A percentile compares a stretch with the other conserved stretches of the same genome.
These are phyloP conservation scores for Globisporangium paroecandrum DNA, from an alignment of 352 stramenopile species.

Conservation along the genomic window DNA sequence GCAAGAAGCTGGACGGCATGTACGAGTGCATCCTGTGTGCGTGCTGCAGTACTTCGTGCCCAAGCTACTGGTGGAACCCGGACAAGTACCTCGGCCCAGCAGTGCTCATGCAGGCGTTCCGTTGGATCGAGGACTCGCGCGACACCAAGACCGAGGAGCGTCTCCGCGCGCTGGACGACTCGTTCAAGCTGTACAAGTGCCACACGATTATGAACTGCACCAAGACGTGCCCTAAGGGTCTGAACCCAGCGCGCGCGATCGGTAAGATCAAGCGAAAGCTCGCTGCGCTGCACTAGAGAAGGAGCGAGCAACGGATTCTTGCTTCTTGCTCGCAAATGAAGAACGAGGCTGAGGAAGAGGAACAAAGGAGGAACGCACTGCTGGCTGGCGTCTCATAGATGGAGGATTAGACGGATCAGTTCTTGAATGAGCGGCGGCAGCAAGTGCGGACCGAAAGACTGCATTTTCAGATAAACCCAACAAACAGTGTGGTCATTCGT, in stretches of 20 bases:
- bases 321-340: neutral
- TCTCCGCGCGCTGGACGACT: conserved; percentile 95
- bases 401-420: neutral
- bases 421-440: neutral
- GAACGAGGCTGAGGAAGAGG: neutral
- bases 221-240: conserved; percentile 98
- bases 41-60: conserved; percentile 98
- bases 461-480: conserved; percentile 9
- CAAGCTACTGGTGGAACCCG: conserved; percentile 99
- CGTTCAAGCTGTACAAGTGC: conserved; percentile 99
- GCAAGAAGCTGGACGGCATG: conserved; percentile 99
- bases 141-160: conserved; percentile 97
- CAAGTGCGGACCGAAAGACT: neutral
- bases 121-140: conserved; percentile 99
- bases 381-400: neutral
- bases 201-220: conserved; percentile 99
- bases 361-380: neutral
- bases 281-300: conserved; percentile 65
- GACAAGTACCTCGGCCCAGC: conserved; percentile 94
- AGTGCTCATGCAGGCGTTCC: conserved; percentile 94
- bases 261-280: conserved; percentile 98
- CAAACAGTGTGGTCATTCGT: neutral
- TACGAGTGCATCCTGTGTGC: conserved; percentile 99
- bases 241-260: conserved; percentile 99
- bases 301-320: neutral